Evolutionary conservation across 805 yeast species (phyloP).

Genomic region (Sugiyamaella chiloensis): DNA sequence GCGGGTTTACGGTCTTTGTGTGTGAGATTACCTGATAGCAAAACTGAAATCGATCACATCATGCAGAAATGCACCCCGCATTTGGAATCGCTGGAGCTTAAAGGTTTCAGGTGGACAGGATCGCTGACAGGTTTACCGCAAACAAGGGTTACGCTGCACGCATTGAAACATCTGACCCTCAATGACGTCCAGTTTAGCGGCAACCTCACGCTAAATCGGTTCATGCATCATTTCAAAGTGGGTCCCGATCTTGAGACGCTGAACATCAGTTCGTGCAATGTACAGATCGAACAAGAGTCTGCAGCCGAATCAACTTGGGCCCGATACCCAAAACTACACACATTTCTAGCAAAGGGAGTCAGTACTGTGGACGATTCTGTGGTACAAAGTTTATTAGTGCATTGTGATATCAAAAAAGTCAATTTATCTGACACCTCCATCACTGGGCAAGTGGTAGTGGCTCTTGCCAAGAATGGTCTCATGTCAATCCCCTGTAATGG

Average conservation of each 20-base stretch:
- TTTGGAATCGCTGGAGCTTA: background rate
- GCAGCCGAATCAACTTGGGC: background rate
- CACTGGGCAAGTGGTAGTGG: background rate
- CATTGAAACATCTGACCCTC: background rate
- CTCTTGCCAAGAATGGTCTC: background rate
- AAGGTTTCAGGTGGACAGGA: slow-evolving; percentile 1
- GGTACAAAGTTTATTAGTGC: background rate
- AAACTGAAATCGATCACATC: no score
- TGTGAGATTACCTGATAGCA: no score
- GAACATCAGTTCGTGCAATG: background rate
- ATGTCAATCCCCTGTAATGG: background rate
- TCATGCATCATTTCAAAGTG: background rate
- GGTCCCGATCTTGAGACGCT: background rate
- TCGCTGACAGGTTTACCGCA: no score
- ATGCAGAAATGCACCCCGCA: no score
- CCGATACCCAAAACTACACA: background rate
- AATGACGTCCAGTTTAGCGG: background rate
- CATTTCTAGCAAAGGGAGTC: background rate
- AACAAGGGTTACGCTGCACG: no score
- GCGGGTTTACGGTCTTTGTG: no score
- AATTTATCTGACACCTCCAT: background rate
- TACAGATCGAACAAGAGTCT: background rate
- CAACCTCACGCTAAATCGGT: background rate
- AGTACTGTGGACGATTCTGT: background rate
- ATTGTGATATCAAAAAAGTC: background rate